Percentiles rank a stretch among this genome's conserved stretches.
Evolutionary conservation across 108 stramenopile species (phyloP).

Genomic region (Mayamaea pseudoterrestris): DNA sequence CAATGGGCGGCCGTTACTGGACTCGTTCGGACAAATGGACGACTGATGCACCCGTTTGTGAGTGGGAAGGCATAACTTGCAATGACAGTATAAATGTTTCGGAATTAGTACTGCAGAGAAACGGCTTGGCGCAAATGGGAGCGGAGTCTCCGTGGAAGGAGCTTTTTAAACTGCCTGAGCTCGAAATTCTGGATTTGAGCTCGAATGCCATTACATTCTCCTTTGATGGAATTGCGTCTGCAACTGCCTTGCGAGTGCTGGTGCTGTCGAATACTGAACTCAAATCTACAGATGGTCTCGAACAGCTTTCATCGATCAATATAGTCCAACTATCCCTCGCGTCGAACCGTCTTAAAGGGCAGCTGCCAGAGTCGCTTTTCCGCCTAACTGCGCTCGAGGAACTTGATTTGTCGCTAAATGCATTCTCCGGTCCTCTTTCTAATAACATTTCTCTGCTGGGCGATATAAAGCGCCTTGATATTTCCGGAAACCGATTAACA

Average conservation of each 20-base stretch:
- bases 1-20: neutral
- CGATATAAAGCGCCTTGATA: neutral
- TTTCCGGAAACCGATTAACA: constrained; percentile 3
- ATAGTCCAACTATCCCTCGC: neutral
- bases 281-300: neutral
- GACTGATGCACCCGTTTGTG: neutral
- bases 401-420: constrained; percentile 6
- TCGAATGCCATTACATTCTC: neutral
- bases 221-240: neutral
- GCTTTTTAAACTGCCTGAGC: neutral
- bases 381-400: constrained; percentile 1
- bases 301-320: neutral
- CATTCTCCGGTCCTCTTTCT: constrained; percentile 9
- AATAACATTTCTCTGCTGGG: neutral
- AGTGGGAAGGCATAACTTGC: constrained; percentile 6
- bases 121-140: neutral
- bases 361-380: neutral
- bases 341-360: neutral
- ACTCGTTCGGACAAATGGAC: neutral
- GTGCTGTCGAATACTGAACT: neutral
- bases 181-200: neutral
- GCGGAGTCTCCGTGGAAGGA: neutral
- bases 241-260: neutral
- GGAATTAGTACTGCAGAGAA: neutral
- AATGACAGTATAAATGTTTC: neutral